Evolutionary conservation across 1,284 basidiomycete genomes (phyloP).

Genomic region (Cutaneotrichosporon dermatis): DNA sequence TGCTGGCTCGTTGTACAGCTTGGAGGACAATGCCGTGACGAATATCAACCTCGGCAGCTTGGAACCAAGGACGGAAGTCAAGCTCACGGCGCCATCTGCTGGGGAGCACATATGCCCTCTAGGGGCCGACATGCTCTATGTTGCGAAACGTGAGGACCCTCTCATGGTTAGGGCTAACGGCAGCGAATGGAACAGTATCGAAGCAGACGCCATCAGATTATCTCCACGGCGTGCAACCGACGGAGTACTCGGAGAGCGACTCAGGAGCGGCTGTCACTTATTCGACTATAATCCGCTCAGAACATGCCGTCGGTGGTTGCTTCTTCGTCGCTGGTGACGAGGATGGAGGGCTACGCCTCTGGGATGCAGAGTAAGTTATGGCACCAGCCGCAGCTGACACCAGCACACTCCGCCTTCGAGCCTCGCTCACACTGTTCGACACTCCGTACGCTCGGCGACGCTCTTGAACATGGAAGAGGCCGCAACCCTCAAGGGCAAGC

Average conservation of each 20-base stretch:
- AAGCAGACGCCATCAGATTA: conserved; percentile 18
- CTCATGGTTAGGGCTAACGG: background rate
- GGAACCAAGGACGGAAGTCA: conserved; percentile 1
- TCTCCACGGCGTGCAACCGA: conserved; percentile 6
- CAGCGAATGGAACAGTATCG: conserved; percentile 9
- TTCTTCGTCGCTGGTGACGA: conserved; percentile 43
- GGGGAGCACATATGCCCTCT: conserved; percentile 14
- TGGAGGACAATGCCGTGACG: background rate
- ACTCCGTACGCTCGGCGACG: conserved; percentile 47
- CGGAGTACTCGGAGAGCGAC: conserved; percentile 20
- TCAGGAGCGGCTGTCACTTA: conserved; percentile 33
- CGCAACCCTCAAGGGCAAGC: conserved; percentile 63
- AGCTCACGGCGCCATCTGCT: background rate
- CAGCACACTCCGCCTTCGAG: conserved; percentile 29
- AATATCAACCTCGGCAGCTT: conserved; percentile 13
- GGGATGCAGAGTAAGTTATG: conserved; percentile 31
- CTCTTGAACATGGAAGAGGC: conserved; percentile 36
- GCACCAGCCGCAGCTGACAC: background rate
- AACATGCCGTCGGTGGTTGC: conserved; percentile 3
- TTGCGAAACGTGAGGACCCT: conserved; percentile 7
- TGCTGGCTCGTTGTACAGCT: conserved; percentile 4
- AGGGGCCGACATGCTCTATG: conserved; percentile 13
- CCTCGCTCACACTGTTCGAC: conserved; percentile 46
- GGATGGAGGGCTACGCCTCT: conserved; percentile 43
- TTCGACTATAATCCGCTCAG: conserved; percentile 16